Evolutionary conservation across 139 green algal genomes (phyloP), one percentile per base, ranked within the genome.

Genomic region (Tetraselmis chui): DNA sequence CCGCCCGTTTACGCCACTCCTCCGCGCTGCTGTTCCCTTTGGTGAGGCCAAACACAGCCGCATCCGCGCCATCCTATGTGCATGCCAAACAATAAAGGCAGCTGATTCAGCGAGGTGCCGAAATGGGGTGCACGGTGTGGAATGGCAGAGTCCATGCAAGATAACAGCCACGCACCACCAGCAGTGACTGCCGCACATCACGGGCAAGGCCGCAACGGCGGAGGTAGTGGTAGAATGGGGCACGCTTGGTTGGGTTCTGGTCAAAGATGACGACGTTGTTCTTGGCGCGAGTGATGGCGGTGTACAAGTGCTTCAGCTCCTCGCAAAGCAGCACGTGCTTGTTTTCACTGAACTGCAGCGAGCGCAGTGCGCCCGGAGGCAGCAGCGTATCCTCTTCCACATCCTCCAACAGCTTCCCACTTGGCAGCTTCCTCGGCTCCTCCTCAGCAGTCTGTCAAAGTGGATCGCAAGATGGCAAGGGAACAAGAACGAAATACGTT

Each of bases 261-360:
- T 94, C 91, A 74, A 91, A 94, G 0, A 94, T 80, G 32, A 88
- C 80, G 58, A 96, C 82, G 58, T 91, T 92, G 84, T 90, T 91
- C 82, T 92, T 92, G 77, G 92, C 91, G 0, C 92, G 85, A 0
- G 92, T 96, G 29, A 96, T 74, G 5, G 92, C 92, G 1, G 93
- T 94, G 87, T 96, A 96, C 31, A 96, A 88, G 76, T 93, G 87
- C 84, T 95, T 95, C 32, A 96, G 86, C 87, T 96, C 92, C 80
- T 93, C 88, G 30, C 82, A 90, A 79, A 95, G 92, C 81, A 93
- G 79, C 76, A 91, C 85, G 76, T 92, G 89, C 58, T 67, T 28
- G 22, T 26, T 2, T 1, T 76, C 28, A 28, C 89, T 83, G 76
- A 86, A 87, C 25, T 78, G 45, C 78, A 88, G 29, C 23, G 59